phyloP scores from a whole-genome alignment of 352 stramenopile genomes.

The Phytopythium aichiense region DNA sequence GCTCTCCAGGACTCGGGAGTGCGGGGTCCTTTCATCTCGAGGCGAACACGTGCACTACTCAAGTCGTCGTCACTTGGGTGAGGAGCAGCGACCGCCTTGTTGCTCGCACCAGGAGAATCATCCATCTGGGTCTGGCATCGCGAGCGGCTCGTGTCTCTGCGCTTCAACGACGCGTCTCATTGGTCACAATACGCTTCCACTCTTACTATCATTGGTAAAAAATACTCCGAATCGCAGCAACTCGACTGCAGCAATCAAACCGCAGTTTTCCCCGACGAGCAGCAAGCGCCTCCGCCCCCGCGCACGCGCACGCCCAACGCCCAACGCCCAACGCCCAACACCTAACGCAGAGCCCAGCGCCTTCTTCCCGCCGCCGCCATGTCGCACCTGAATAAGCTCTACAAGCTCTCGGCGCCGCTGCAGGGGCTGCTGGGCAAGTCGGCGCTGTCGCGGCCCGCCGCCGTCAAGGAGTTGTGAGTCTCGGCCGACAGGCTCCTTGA shows the following conservation, averaged over 20 bases:
- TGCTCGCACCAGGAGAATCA: too few species aligned
- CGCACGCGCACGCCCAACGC: too few species aligned
- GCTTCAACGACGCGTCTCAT: neutral
- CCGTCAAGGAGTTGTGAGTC: conserved; percentile 78
- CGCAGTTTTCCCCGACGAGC: neutral
- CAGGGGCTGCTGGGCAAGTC: conserved; percentile 61
- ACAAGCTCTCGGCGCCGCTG: conserved; percentile 59
- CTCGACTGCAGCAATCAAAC: neutral
- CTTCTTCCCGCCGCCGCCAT: neutral
- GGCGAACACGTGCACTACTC: too few species aligned
- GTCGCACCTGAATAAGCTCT: conserved; percentile 25
- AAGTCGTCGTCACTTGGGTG: too few species aligned
- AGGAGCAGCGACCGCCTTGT: too few species aligned
- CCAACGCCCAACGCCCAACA: too few species aligned
- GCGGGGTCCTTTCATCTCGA: too few species aligned
- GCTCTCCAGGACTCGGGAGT: too few species aligned
- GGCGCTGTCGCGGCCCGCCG: conserved; percentile 59
- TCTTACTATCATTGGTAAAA: neutral
- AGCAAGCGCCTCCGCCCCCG: too few species aligned
- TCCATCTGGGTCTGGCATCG: neutral
- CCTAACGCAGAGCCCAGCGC: too few species aligned
- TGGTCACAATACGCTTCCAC: neutral
- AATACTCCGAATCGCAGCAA: neutral
- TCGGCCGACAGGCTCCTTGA: too few species aligned
- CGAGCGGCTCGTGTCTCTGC: neutral